A percentile compares a stretch with the other conserved stretches of the same genome.
phyloP scores from a whole-genome alignment of 2,329 filamentous ascomycete genomes.

The Trichocomaceae sp. region DNA sequence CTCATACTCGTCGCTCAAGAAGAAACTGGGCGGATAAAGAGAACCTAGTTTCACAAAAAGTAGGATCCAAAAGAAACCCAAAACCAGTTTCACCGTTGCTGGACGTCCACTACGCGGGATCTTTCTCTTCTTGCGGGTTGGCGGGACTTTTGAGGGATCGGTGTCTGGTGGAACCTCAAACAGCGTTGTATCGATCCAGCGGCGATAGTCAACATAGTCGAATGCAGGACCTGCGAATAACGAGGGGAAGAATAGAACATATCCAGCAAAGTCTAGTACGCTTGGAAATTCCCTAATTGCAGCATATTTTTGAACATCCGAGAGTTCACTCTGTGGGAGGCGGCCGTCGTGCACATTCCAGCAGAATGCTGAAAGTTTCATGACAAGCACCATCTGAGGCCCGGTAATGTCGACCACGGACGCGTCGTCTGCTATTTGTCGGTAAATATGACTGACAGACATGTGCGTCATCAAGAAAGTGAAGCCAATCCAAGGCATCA shows the following conservation, averaged over 20 bases:
- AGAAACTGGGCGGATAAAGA: constrained; percentile 57
- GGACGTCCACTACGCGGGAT: constrained; percentile 88
- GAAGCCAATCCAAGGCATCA: constrained; percentile 98
- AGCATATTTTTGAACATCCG: constrained; percentile 76
- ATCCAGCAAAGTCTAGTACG: constrained; percentile 76
- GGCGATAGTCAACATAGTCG: constrained; percentile 85
- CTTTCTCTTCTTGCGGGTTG: constrained; percentile 80
- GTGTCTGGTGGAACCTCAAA: constrained; percentile 76
- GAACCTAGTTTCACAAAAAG: constrained; percentile 66
- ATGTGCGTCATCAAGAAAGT: constrained; percentile 92
- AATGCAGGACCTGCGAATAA: constrained; percentile 87
- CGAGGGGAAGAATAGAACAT: constrained; percentile 91
- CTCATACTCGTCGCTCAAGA: constrained; percentile 62
- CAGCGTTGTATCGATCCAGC: constrained; percentile 91
- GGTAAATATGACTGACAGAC: constrained; percentile 79
- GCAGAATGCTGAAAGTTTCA: constrained; percentile 94
- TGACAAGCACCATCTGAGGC: constrained; percentile 95
- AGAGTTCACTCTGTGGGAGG: constrained; percentile 70
- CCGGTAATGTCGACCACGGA: constrained; percentile 76
- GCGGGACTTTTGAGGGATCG: constrained; percentile 79
- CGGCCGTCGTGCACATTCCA: constrained; percentile 96
- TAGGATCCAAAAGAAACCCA: constrained; percentile 72
- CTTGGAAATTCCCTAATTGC: constrained; percentile 67
- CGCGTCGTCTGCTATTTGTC: constrained; percentile 64
- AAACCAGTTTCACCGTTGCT: constrained; percentile 66